Evolutionary conservation across 495 filamentous ascomycete genomes (phyloP).

Genomic region (Hyaloscypha bicolor): DNA sequence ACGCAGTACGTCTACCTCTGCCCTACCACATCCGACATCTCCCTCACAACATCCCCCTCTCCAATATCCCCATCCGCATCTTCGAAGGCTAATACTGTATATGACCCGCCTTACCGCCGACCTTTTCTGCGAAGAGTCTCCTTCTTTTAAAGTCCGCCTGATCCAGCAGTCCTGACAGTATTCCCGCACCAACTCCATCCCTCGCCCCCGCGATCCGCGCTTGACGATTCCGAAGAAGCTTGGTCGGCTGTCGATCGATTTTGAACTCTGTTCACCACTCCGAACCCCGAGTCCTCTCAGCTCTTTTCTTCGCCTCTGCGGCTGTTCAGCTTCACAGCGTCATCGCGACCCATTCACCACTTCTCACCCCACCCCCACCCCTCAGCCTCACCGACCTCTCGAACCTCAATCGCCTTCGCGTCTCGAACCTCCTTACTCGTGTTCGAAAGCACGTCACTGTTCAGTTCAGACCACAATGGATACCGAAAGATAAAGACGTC

Average conservation of each 20-base stretch:
- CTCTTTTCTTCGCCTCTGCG: not conserved
- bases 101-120: not conserved
- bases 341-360: not conserved
- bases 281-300: not conserved
- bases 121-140: no score
- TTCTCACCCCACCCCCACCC: not conserved
- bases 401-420: not conserved
- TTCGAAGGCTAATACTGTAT: not conserved
- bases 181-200: not conserved
- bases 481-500: constrained; percentile 7
- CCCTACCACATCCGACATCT: not conserved
- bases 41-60: not conserved
- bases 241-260: not conserved
- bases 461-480: not conserved
- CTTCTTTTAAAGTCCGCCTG: not conserved
- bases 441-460: not conserved
- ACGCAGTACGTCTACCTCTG: not conserved
- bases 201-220: not conserved
- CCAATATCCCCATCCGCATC: not conserved
- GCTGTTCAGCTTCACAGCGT: not conserved
- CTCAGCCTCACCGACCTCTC: not conserved
- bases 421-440: not conserved
- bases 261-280: not conserved
- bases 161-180: not conserved
- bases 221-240: not conserved